Base-by-base conservation (phyloP, 345 rosid species). In the rapeseed (Brassica napus) region DNA sequence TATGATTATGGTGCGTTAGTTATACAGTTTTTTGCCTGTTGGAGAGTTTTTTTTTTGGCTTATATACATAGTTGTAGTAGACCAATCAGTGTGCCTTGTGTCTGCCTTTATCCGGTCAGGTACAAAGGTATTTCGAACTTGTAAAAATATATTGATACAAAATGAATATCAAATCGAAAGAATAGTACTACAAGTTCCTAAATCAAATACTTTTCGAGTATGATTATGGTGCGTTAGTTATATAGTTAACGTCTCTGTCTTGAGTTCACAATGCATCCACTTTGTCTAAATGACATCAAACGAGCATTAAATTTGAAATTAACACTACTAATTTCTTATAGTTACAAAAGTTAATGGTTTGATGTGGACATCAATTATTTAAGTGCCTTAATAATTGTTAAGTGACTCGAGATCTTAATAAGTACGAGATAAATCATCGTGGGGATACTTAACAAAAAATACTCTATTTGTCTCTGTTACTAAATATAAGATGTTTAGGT, bases 281-380 rank as follows among this genome's bases (percentile, higher is more conserved):
- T 67, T 79, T 73, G 42, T 77, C 81, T 16, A 55, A 78, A 18
- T 68, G 12, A 68, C 58, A 73, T 42, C 77, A 73, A 73, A 67
- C 67, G 11, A 44, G 21, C 77, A 78, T 72, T 57, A 66, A 58
- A 72, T 78, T 18, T 67, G 59, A 55, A 11, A 72, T 28, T 28
- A 28, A 28, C 31, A 34, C 37, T 34, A 34, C 37, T 34, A 1
- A 34, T 34, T 5, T 34, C 8, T 34, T 42, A 11, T 11, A 9
- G 49, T 42, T 42, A 65, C 37, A 69, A 68, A 73, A 60, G 82
- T 67, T 47, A 54, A 52, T 80, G 68, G 63, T 65, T 32, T 34
- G 83, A 75, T 42, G 31, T 61, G 39, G 76, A 80, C 72, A 55
- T 69, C 72, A 75, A 44, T 34, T 34, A 34, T 79, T 34, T 61